These are phyloP conservation scores for Phlebiopsis gigantea DNA, from an alignment of 768 basidiomycete species.

Conservation along the genomic window DNA sequence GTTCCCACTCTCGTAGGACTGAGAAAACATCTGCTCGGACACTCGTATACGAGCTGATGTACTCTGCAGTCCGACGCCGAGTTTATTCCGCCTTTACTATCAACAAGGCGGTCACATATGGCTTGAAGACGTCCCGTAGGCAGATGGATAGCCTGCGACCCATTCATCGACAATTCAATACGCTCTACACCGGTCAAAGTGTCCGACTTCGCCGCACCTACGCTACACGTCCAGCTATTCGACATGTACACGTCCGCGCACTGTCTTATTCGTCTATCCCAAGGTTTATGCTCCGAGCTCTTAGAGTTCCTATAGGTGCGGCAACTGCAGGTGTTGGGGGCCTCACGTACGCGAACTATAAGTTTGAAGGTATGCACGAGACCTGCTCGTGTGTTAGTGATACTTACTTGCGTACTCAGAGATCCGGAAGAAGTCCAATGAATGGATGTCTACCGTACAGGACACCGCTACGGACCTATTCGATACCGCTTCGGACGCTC, in stretches of 20 bases:
- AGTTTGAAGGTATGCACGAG: slow-evolving; percentile 80
- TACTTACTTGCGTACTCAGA: slow-evolving; percentile 37
- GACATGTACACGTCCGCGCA: slow-evolving; percentile 68
- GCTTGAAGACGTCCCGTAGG: slow-evolving; percentile 40
- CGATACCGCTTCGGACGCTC: slow-evolving; percentile 64
- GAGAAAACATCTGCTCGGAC: not conserved
- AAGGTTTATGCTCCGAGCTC: slow-evolving; percentile 81
- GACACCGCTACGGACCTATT: slow-evolving; percentile 68
- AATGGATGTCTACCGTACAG: slow-evolving; percentile 59
- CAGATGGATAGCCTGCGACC: slow-evolving; percentile 32
- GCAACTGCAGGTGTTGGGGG: slow-evolving; percentile 89
- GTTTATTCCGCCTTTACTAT: slow-evolving; percentile 26
- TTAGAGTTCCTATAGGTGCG: slow-evolving; percentile 83
- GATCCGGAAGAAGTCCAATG: slow-evolving; percentile 61
- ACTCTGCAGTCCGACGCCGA: slow-evolving; percentile 38
- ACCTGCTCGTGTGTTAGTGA: not conserved
- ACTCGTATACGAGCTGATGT: slow-evolving; percentile 29
- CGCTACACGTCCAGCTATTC: slow-evolving; percentile 39
- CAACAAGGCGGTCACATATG: slow-evolving; percentile 51
- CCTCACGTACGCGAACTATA: slow-evolving; percentile 93
- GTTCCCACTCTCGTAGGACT: not conserved
- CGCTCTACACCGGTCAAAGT: slow-evolving; percentile 45
- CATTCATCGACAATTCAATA: slow-evolving; percentile 53
- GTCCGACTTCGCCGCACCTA: slow-evolving; percentile 44
- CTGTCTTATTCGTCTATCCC: slow-evolving; percentile 88